Conservation (phyloP, 768 basidiomycete species). For the Naganishia antarctica region DNA sequence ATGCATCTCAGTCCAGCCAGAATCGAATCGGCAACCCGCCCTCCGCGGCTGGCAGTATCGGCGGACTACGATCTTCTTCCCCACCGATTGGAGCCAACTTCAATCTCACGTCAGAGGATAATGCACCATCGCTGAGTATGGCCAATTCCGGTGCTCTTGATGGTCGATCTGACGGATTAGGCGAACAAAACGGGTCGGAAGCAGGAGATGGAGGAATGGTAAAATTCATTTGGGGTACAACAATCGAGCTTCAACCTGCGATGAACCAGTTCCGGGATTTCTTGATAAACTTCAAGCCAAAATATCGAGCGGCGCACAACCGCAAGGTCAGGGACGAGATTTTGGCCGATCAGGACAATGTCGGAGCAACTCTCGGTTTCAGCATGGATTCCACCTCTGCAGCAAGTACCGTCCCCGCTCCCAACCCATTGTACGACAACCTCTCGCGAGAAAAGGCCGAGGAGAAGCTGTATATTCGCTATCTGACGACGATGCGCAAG, state of each 20-base stretch:
- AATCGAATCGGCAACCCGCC: constrained; percentile 22
- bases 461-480: constrained; percentile 64
- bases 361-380: constrained; percentile 24
- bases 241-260: constrained; percentile 81
- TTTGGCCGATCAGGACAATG: constrained; percentile 37
- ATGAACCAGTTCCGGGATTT: constrained; percentile 89
- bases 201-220: constrained; percentile 72
- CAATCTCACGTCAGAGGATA: constrained; percentile 21
- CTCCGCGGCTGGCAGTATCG: constrained; percentile 7
- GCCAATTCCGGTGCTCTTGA: constrained; percentile 57
- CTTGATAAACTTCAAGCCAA: constrained; percentile 84
- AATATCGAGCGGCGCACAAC: constrained; percentile 73
- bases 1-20: constrained; percentile 48
- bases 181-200: constrained; percentile 22
- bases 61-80: constrained; percentile 25
- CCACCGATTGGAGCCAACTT: constrained; percentile 30
- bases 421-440: constrained; percentile 45
- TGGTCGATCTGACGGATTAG: constrained; percentile 15
- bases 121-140: constrained; percentile 25
- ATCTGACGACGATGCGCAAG: constrained; percentile 76
- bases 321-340: constrained; percentile 52
- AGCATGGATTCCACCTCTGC: constrained; percentile 25
- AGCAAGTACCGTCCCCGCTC: constrained; percentile 35
- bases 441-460: constrained; percentile 39
- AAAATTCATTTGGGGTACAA: constrained; percentile 92